These are phyloP conservation scores for Chenopodium quinoa DNA, from an alignment of 148 eudicot genomes.

Conservation along the genomic window DNA sequence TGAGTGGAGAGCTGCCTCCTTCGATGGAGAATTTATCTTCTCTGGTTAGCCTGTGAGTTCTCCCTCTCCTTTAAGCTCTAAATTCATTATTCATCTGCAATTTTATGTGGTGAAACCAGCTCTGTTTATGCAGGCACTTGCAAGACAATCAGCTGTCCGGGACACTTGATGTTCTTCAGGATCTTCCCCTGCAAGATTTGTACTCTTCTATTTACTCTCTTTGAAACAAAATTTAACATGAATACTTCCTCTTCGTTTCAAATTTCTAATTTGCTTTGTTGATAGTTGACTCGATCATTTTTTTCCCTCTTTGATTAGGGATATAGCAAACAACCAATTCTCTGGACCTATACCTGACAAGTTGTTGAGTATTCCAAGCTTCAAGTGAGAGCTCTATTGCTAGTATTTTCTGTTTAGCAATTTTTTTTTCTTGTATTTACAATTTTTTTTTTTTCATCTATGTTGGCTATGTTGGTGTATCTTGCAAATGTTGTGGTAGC, in stretches of 20 bases:
- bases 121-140: slow-evolving; percentile 61
- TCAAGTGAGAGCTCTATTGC: slow-evolving; percentile 50
- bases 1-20: slow-evolving; percentile 77
- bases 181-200: slow-evolving; percentile 80
- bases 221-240: neutral
- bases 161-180: slow-evolving; percentile 77
- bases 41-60: slow-evolving; percentile 67
- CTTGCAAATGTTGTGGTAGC: neutral
- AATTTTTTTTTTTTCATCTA: neutral
- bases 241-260: neutral
- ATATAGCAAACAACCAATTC: slow-evolving; percentile 71
- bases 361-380: slow-evolving; percentile 62
- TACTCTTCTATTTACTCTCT: slow-evolving; percentile 42
- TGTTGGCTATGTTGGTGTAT: neutral
- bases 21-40: slow-evolving; percentile 59
- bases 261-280: neutral
- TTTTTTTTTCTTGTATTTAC: neutral
- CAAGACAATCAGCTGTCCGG: slow-evolving; percentile 93
- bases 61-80: neutral
- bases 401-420: slow-evolving; percentile 1
- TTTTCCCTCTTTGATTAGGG: slow-evolving; percentile 41
- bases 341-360: slow-evolving; percentile 78
- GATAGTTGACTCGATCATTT: neutral
- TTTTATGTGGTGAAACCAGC: slow-evolving; percentile 20
- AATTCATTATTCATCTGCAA: neutral